These are phyloP conservation scores for Trichoderma gamsii DNA, from an alignment of 495 filamentous ascomycete genomes.

Conservation along the genomic window DNA sequence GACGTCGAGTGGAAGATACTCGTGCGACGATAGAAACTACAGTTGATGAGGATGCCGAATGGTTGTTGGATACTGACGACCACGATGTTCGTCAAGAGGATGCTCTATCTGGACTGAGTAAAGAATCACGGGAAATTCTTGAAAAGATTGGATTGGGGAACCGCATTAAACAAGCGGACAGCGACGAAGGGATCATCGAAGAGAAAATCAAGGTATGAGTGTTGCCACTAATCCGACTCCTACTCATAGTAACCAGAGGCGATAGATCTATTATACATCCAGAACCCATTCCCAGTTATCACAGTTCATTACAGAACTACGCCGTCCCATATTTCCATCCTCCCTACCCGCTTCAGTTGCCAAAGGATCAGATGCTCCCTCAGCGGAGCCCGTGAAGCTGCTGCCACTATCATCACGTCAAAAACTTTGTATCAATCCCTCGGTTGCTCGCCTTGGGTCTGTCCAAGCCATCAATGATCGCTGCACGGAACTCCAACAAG, in stretches of 20 bases:
- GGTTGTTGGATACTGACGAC: slow-evolving; percentile 74
- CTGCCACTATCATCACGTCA: slow-evolving; percentile 84
- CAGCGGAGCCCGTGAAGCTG: slow-evolving; percentile 70
- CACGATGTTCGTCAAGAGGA: slow-evolving; percentile 43
- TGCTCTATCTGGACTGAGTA: slow-evolving; percentile 44
- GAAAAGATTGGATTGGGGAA: slow-evolving; percentile 43
- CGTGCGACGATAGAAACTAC: slow-evolving; percentile 26
- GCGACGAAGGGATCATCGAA: slow-evolving; percentile 45
- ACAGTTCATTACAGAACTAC: slow-evolving; percentile 87
- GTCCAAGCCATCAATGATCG: slow-evolving; percentile 87
- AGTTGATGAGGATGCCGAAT: slow-evolving; percentile 62
- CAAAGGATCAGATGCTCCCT: slow-evolving; percentile 25
- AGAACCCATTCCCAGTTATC: slow-evolving; percentile 91
- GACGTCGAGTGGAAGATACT: slow-evolving; percentile 29
- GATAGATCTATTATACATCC: slow-evolving; percentile 82
- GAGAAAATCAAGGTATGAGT: slow-evolving; percentile 54
- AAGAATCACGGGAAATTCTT: slow-evolving; percentile 59
- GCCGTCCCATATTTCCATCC: slow-evolving; percentile 72
- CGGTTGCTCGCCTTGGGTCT: slow-evolving; percentile 63
- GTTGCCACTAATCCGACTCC: slow-evolving; percentile 16
- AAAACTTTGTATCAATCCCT: slow-evolving; percentile 86
- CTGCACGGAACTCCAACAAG: slow-evolving; percentile 86
- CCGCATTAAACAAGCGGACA: slow-evolving; percentile 23
- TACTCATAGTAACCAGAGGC: neutral
- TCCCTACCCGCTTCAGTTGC: slow-evolving; percentile 34